Conservation (phyloP, 1,284 basidiomycete genomes). For the Lignosus rhinocerotis region DNA sequence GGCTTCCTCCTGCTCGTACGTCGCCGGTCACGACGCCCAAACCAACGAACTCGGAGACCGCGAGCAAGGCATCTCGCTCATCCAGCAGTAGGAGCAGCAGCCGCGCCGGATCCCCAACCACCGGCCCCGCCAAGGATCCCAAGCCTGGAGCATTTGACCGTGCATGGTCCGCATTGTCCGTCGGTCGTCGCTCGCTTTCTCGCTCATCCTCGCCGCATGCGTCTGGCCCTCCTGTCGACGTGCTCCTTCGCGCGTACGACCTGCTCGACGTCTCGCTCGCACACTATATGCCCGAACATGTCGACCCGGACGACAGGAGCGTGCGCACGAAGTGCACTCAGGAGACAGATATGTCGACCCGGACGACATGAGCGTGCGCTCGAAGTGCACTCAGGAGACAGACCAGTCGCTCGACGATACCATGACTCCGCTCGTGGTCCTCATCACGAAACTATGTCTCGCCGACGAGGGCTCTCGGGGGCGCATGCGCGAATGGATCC, state of each 20-base stretch:
- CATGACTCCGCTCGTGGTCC: slow-evolving; percentile 71
- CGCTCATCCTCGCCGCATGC: slow-evolving; percentile 31
- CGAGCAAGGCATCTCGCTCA: slow-evolving; percentile 21
- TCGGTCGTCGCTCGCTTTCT: slow-evolving; percentile 54
- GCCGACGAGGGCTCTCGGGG: slow-evolving; percentile 58
- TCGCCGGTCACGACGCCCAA: slow-evolving; percentile 33
- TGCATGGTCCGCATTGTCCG: slow-evolving; percentile 58
- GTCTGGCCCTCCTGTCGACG: slow-evolving; percentile 41
- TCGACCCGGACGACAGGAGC: slow-evolving; percentile 61
- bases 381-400: slow-evolving; percentile 47
- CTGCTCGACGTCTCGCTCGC: slow-evolving; percentile 62
- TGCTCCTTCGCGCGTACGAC: slow-evolving; percentile 62
- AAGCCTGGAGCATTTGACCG: slow-evolving; percentile 62
- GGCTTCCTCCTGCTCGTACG: slow-evolving; percentile 41
- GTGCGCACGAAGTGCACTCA: slow-evolving; percentile 52
- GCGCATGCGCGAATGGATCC: slow-evolving; percentile 62
- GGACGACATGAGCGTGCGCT: slow-evolving; percentile 61
- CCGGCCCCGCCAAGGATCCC: slow-evolving; percentile 34
- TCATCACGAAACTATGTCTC: slow-evolving; percentile 69
- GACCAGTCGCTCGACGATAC: slow-evolving; percentile 72
- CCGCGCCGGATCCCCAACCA: slow-evolving; percentile 40
- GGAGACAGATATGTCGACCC: slow-evolving; percentile 59
- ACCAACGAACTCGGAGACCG: slow-evolving; percentile 23
- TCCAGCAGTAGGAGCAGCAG: slow-evolving; percentile 29
- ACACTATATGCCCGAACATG: slow-evolving; percentile 69